phyloP scores from a whole-genome alignment of 441 rosid species.

The Pelargonium cotyledonis region DNA sequence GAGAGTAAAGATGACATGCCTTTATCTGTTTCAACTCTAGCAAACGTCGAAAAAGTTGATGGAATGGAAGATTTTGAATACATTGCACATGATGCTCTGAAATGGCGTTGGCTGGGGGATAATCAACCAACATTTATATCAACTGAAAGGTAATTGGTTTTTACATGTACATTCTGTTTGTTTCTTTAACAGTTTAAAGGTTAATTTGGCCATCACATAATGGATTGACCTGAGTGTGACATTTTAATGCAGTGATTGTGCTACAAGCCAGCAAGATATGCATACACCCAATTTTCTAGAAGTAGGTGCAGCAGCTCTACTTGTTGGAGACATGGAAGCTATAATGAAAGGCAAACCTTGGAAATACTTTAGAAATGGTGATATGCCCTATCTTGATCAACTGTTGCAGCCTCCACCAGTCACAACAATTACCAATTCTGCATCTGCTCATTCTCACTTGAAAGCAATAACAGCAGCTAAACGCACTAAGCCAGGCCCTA shows the following conservation, averaged over 20 bases:
- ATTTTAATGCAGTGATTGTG: slow-evolving; percentile 50
- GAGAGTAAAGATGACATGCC: slow-evolving; percentile 56
- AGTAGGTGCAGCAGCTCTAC: slow-evolving; percentile 96
- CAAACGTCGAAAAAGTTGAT: slow-evolving; percentile 56
- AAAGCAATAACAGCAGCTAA: slow-evolving; percentile 85
- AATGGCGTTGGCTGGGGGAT: slow-evolving; percentile 90
- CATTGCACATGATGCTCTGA: slow-evolving; percentile 71
- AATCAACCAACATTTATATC: slow-evolving; percentile 45
- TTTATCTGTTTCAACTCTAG: slow-evolving; percentile 56
- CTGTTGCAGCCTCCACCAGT: slow-evolving; percentile 86
- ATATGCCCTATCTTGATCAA: slow-evolving; percentile 95
- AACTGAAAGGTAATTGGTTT: slow-evolving; percentile 58
- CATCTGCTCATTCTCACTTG: slow-evolving; percentile 72
- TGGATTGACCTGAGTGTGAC: slow-evolving; percentile 18
- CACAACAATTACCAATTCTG: slow-evolving; percentile 65
- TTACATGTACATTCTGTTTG: slow-evolving; percentile 5
- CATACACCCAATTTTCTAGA: slow-evolving; percentile 68
- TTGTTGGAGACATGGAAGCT: slow-evolving; percentile 91
- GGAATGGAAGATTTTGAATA: slow-evolving; percentile 57
- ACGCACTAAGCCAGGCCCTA: slow-evolving; percentile 75
- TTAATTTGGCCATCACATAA: slow-evolving; percentile 6
- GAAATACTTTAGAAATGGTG: slow-evolving; percentile 84
- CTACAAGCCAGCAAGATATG: slow-evolving; percentile 58
- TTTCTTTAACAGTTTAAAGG: slow-evolving; percentile 4
- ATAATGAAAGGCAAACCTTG: slow-evolving; percentile 90